Percentiles rank a stretch among this genome's conserved stretches.
These are phyloP conservation scores for Tetraselmis chui DNA, from an alignment of 139 green algal species.

Conservation along the genomic window DNA sequence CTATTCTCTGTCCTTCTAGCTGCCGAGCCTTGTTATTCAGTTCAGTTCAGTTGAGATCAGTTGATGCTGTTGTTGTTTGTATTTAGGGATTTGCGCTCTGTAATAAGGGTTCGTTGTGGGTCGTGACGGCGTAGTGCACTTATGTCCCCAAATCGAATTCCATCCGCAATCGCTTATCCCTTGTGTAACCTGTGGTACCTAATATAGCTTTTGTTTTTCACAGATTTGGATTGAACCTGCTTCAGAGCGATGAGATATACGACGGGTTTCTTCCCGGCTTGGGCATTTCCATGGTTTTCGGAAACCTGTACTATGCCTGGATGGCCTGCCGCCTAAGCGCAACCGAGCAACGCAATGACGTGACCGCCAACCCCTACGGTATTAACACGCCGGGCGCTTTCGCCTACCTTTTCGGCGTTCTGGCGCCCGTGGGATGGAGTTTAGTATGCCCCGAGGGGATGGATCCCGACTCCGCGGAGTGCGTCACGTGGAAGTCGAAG, in stretches of 20 bases:
- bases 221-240: neutral
- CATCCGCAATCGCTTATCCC: neutral
- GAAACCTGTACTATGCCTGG: slow-evolving; percentile 16
- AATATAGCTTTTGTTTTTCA: neutral
- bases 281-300: slow-evolving; percentile 8
- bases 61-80: no score
- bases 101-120: neutral
- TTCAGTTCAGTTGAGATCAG: neutral
- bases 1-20: no score
- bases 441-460: neutral
- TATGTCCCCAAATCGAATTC: neutral
- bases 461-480: neutral
- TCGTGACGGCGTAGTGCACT: neutral
- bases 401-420: neutral
- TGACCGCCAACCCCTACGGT: slow-evolving; percentile 17
- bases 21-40: neutral
- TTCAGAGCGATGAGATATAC: slow-evolving; percentile 6
- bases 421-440: neutral
- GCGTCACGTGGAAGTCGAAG: neutral
- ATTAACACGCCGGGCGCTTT: slow-evolving; percentile 20
- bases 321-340: slow-evolving; percentile 4
- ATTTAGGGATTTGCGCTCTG: no score
- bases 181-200: no score
- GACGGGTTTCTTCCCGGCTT: slow-evolving; percentile 5
- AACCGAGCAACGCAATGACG: slow-evolving; percentile 8